Evolutionary conservation across 148 eudicot genomes (phyloP), one percentile per base, ranked within the genome.

Genomic region (Amaranthus palmeri): DNA sequence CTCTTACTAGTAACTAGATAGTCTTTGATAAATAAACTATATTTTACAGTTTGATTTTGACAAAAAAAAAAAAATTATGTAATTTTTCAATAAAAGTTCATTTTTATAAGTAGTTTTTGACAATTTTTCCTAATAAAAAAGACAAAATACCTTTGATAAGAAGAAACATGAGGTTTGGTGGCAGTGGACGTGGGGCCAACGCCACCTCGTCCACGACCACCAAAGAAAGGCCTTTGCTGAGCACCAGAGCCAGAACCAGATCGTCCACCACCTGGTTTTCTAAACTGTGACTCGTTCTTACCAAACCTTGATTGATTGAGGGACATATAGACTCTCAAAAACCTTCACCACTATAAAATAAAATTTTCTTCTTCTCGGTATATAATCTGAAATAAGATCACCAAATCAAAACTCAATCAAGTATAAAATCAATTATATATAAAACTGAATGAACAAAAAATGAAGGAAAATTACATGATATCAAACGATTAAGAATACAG

Each of bases 231-330:
- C 48, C 85, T 85, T 12, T 75, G 83, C 74, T 83, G 85, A 70
- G 80, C 79, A 56, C 67, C 67, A 68, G 51, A n/a, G 55, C 80
- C 73, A 75, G 70, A 79, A 40, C 84, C 85, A 66, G 96, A 86
- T 84, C 90, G 91, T 56, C 80, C 86, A 61, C 81, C 79, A 45
- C 84, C 81, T n/a, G 81, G 18, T 83, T 79, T 88, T 65, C 81
- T 78, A 78, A 78, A 80, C 65, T 82, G 89, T 13, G 90, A 76
- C 69, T 88, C 96, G 88, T 77, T 81, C 88, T 83, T 90, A 3
- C 88, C 91, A 55, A 77, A 80, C 85, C 92, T 85, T 69, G 96
- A 82, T 86, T 88, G 98, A 86, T 86, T 88, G 82, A 80, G 75
- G 98, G 93, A 88, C 98, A 92, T 92, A 88, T 77, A 90, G 85